Percentiles rank a stretch among this genome's conserved stretches.
Conservation (phyloP, 208 protist species). For the Trypanosomatidae sp. region DNA sequence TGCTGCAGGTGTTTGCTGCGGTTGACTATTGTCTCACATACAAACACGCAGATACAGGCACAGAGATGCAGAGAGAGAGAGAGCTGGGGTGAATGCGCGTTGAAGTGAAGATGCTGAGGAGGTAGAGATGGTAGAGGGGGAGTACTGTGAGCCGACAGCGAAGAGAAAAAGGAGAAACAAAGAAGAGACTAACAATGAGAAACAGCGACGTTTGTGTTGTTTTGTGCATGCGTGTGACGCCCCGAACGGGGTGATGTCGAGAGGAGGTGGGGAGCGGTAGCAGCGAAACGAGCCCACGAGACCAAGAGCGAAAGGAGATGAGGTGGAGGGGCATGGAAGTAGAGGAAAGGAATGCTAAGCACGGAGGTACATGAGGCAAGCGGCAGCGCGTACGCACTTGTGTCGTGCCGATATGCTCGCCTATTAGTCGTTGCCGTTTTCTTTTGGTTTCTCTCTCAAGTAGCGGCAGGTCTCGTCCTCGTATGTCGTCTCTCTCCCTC, state of each 20-base stretch:
- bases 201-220: not conserved
- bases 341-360: slow-evolving; percentile 1
- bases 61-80: not conserved
- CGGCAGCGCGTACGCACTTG: not conserved
- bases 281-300: not conserved
- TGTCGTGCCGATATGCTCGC: not conserved
- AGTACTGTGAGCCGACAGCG: not conserved
- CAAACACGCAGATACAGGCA: not conserved
- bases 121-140: not conserved
- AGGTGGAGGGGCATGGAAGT: not conserved
- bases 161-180: not conserved
- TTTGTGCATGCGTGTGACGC: not conserved
- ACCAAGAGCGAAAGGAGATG: not conserved
- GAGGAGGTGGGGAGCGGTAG: not conserved
- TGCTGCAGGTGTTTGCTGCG: not conserved
- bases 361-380: not conserved
- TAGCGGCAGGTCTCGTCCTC: not conserved
- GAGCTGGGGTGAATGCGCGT: not conserved
- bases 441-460: not conserved
- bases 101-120: not conserved
- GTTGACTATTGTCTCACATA: not conserved
- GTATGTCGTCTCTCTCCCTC: not conserved
- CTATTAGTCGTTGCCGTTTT: not conserved
- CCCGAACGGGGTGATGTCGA: not conserved
- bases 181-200: not conserved